Evolutionary conservation across 352 stramenopile genomes (phyloP).

Genomic region (Phytophthora megakarya): DNA sequence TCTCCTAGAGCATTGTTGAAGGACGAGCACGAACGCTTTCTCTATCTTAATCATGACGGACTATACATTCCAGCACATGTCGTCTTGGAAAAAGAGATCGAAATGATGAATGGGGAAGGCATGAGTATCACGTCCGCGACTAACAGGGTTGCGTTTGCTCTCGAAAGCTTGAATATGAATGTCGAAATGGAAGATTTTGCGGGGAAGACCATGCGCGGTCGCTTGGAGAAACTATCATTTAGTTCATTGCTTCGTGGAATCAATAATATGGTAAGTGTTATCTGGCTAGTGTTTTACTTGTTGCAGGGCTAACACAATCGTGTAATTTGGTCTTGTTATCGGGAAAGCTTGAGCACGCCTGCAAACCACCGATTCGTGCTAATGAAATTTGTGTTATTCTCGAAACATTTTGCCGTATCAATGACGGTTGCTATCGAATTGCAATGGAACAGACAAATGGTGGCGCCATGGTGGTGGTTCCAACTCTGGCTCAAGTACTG

Average conservation of each 20-base stretch:
- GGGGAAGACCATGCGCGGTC: conserved; percentile 44
- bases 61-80: conserved; percentile 60
- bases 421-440: conserved; percentile 74
- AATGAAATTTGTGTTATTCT: conserved; percentile 74
- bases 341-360: conserved; percentile 62
- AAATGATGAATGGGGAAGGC: conserved; percentile 54
- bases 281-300: not conserved
- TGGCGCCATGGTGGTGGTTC: conserved; percentile 44
- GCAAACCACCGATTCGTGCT: conserved; percentile 62
- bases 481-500: conserved; percentile 52
- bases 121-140: conserved; percentile 46
- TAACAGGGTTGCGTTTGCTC: conserved; percentile 68
- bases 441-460: conserved; percentile 53
- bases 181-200: conserved; percentile 67
- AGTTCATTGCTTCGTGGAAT: conserved; percentile 55
- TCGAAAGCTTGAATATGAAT: conserved; percentile 81
- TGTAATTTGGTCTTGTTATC: not conserved
- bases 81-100: conserved; percentile 64
- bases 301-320: not conserved
- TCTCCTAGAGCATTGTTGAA: conserved; percentile 53
- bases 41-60: conserved; percentile 69
- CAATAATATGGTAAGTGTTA: conserved; percentile 57
- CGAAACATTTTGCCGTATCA: conserved; percentile 73
- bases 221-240: conserved; percentile 68
- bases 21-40: conserved; percentile 52